Base-by-base conservation (phyloP, 306 rosid genomes). In the Sicyos baderoa region DNA sequence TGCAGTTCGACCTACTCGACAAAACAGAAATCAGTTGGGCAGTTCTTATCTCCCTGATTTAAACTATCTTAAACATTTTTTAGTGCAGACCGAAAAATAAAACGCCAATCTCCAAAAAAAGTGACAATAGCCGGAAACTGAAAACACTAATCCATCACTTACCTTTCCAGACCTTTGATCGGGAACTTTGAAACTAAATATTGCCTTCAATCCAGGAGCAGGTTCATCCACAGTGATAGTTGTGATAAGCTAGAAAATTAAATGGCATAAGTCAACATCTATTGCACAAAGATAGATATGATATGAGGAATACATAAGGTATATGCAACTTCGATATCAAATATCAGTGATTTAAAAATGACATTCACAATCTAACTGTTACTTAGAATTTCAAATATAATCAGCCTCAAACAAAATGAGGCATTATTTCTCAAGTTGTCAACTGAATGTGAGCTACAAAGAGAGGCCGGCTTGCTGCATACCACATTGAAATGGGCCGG, bases 121-220 rank as follows among this genome's bases (percentile, higher is more conserved):
- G n/a, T n/a, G n/a, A 53, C 22, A 5, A 13, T 10, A 67, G 21
- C 61, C 29, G 35, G 42, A 64, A 29, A 17, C 51, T 56, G 23
- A 63, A 42, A 47, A 21, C 25, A 11, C n/a, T 54, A 19, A 37
- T 69, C 8, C 11, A 58, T 58, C 18, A 52, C 88, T 79, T 67
- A 91, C 97, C 97, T 88, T 91, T 71, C 96, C 91, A 76, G 97
- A 88, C 79, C 85, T 88, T 77, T 88, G 97, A 71, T 91, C 97
- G 57, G 96, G 97, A 79, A 87, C 80, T 68, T 76, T 85, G 87
- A 87, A 78, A 88, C 82, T 87, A 53, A 91, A 13, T 54, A 91
- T 85, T 50, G 96, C 55, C 86, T 91, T 91, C 75, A 91, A 50
- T 19, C 97, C 96, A 68, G 97, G 97, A 51, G 84, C 79, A 63